Base-by-base conservation (phyloP, 2,329 filamentous ascomycete species). In the Calycina marina region DNA sequence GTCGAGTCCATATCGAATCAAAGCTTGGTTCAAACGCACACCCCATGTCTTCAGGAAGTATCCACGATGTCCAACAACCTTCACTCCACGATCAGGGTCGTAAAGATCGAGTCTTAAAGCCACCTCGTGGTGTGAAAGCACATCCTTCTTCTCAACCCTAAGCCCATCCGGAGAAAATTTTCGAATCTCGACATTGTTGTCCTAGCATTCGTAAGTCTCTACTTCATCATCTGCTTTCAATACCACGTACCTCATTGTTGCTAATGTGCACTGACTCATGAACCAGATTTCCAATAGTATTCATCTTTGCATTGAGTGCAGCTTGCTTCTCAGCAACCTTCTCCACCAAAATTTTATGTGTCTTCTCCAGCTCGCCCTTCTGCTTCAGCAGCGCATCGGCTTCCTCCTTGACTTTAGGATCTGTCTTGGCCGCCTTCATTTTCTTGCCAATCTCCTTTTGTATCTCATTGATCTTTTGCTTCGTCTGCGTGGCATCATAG, bases 61-160 rank as follows among this genome's bases (percentile, higher is more conserved):
- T 24, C 88, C 88, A 47, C 88, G 71, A 58, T 96, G 88, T 32
- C 90, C 88, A 27, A 93, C 86, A 41, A 96, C 72, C 65, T 96
- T 96, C 42, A 85, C 81, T 44, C 85, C 85, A 43, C 90, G 77
- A 52, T 93, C 84, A 1, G 84, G 80, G 54, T 96, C 90, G 53
- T 93, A 94, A 33, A 88, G 86, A 47, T 90, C 84, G 41, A 96
- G 62, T 46, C 84, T 72, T 37, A 77, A 74, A 38, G 96, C 72
- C 34, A 98, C 85, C 55, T 96, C 88, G 57, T 98, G 90, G 57
- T 98, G 90, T 31, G 86, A 93, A 40, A 96, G 77, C 40, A 70
- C 63, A 36, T 79, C 67, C 47, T 73, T 72, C 65, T 86, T 86
- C 58, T 85, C 73, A 30, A 81, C 72, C 14, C 61, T 67, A 37